Conservation (phyloP, 495 filamentous ascomycete genomes). For the Rhizodiscina lignyota region DNA sequence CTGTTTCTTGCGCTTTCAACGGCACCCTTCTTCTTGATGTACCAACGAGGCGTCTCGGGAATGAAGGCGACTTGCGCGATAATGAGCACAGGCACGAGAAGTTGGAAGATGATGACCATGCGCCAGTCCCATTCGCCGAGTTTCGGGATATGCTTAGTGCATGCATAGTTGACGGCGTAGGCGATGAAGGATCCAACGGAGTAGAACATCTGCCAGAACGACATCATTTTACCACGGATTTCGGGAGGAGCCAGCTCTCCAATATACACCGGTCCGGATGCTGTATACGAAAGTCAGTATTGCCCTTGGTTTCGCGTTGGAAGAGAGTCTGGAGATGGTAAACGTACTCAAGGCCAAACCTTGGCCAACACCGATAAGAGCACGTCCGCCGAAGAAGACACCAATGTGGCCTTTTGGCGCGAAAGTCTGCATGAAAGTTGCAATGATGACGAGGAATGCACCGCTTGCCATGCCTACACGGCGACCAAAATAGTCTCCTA, state of each 20-base stretch:
- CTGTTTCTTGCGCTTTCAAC: constrained; percentile 35
- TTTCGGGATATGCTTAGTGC: constrained; percentile 29
- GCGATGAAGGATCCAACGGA: constrained; percentile 46
- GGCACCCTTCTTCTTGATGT: constrained; percentile 33
- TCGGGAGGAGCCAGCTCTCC: constrained; percentile 40
- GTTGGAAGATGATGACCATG: constrained; percentile 45
- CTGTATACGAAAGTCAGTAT: constrained; percentile 10
- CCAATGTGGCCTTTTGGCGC: constrained; percentile 36
- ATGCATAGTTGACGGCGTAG: constrained; percentile 41
- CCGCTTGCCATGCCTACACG: constrained; percentile 40
- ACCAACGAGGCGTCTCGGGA: constrained; percentile 44
- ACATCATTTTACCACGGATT: constrained; percentile 47
- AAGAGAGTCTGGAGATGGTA: neutral
- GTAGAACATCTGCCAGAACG: constrained; percentile 55
- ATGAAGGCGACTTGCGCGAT: constrained; percentile 34
- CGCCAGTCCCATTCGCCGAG: constrained; percentile 48
- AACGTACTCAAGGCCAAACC: constrained; percentile 43
- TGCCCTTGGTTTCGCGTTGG: too few species aligned
- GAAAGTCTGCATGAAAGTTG: constrained; percentile 47
- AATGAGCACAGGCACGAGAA: constrained; percentile 37
- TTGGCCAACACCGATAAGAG: constrained; percentile 47
- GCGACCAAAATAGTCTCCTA: constrained; percentile 40
- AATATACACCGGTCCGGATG: constrained; percentile 44
- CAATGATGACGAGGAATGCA: constrained; percentile 37
- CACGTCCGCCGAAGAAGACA: constrained; percentile 43